These are phyloP conservation scores for Pterocarpus macrocarpus DNA, from an alignment of 306 rosid species.

Conservation along the genomic window DNA sequence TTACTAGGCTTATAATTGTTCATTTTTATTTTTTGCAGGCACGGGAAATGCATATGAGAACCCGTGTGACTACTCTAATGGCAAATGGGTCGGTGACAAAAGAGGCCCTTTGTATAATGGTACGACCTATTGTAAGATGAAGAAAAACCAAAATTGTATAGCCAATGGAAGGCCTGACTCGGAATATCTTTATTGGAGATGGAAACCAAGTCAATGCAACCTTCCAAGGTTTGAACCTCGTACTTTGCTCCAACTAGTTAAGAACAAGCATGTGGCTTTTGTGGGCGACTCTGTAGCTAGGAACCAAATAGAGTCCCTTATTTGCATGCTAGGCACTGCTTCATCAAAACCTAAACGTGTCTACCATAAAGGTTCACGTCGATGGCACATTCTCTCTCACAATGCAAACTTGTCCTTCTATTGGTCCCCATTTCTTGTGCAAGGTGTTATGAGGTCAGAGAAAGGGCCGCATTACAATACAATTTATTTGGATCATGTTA, in stretches of 20 bases:
- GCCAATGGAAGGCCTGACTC: conserved; percentile 67
- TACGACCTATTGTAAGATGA: conserved; percentile 64
- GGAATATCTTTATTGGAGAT: conserved; percentile 70
- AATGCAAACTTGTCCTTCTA: conserved; percentile 64
- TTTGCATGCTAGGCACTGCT: conserved; percentile 66
- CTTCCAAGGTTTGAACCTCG: conserved; percentile 78
- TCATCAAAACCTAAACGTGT: conserved; percentile 60
- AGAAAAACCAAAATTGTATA: conserved; percentile 69
- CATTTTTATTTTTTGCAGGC: conserved; percentile 47
- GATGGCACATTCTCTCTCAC: conserved; percentile 65
- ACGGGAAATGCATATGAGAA: conserved; percentile 34
- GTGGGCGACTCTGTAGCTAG: conserved; percentile 85
- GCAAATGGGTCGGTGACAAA: conserved; percentile 64
- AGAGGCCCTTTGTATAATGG: conserved; percentile 67
- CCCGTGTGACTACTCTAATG: conserved; percentile 73
- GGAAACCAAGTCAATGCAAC: conserved; percentile 70
- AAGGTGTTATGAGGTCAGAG: conserved; percentile 61
- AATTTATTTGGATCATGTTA: conserved; percentile 62
- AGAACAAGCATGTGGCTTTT: conserved; percentile 71
- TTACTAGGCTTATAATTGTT: conserved; percentile 1
- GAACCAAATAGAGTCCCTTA: conserved; percentile 82
- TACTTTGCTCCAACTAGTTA: conserved; percentile 60
- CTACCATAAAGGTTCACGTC: conserved; percentile 52
- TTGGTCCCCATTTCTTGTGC: conserved; percentile 85
- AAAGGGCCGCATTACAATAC: conserved; percentile 56